Base-by-base conservation (phyloP, 495 filamentous ascomycete genomes). In the Pseudomonodictys pantanalensis region DNA sequence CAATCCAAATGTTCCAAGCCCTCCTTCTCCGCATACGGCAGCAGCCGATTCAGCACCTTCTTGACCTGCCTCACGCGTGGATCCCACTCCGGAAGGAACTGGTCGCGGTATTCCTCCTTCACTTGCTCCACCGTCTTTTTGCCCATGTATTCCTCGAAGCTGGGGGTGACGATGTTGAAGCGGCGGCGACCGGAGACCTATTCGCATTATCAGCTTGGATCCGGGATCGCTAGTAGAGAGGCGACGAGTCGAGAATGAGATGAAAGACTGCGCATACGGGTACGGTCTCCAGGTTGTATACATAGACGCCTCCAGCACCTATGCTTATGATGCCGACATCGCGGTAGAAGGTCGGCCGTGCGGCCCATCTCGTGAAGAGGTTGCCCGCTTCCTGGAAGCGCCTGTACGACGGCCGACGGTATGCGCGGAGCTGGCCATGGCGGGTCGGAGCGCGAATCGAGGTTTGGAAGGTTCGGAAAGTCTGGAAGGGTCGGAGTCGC, bases 261-360 rank as follows among this genome's bases (percentile, higher is more conserved):
- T 6, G 25, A 17, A 47, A 18, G n/a, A 50, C 7, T 12, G 28
- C 7, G 45, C 67, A 39, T 67, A 80, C 85, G 42, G 91, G 90
- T 12, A 96, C 91, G 8, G 78, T 81, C 63, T 97, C 90, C 10
- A 87, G 74, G 65, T 95, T 86, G 67, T 76, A 78, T 43, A 87
- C 72, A 72, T 92, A 92, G 68, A 92, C 83, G 24, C 60, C 67
- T 12, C 56, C 68, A 11, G 71, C 63, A 0, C 74, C 62, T 0
- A 69, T 74, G 51, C 73, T 75, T 0, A 71, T 54, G 4, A 66
- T 62, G 11, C 70, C 65, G 12, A 75, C 65, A 38, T 73, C 65
- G 45, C 68, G 66, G 62, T 67, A 70, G 59, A 74, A 73, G n/a
- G 69, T 71, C 32, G 72, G 71, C 3, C 66, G 24, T 2, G 54